Conservation (phyloP, 257 asterid genomes). For the Petunia axillaris region DNA sequence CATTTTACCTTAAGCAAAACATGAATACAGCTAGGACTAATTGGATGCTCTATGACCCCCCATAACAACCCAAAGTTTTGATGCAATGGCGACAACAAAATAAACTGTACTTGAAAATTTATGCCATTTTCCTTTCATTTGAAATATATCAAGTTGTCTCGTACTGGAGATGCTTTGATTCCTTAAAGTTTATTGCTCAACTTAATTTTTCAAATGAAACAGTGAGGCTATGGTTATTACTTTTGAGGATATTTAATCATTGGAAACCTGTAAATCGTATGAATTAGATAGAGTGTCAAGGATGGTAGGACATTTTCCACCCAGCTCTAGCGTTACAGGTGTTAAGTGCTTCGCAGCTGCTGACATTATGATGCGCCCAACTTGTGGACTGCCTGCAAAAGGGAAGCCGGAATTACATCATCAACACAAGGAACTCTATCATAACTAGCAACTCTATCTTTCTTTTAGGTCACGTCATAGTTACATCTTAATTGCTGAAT, state of each 20-base stretch:
- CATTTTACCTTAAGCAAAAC: constrained; percentile 23
- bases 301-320: constrained; percentile 92
- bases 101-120: neutral
- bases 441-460: neutral
- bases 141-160: neutral
- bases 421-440: neutral
- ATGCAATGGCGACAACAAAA: neutral
- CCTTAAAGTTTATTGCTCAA: too few relatives aligned
- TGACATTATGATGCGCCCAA: constrained; percentile 74
- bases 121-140: constrained; percentile 1
- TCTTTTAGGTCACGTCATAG: constrained; percentile 15
- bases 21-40: constrained; percentile 19
- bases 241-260: neutral
- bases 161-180: neutral
- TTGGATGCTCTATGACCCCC: neutral
- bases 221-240: neutral
- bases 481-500: neutral
- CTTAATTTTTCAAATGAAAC: too few relatives aligned
- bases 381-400: constrained; percentile 72
- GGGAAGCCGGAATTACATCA: constrained; percentile 4
- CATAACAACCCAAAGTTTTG: neutral
- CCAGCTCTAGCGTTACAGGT: constrained; percentile 92
- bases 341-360: constrained; percentile 97
- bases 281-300: constrained; percentile 63
- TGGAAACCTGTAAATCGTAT: constrained; percentile 65